Conservation (phyloP, 2,329 filamentous ascomycete genomes). For the Periconia macrospinosa region DNA sequence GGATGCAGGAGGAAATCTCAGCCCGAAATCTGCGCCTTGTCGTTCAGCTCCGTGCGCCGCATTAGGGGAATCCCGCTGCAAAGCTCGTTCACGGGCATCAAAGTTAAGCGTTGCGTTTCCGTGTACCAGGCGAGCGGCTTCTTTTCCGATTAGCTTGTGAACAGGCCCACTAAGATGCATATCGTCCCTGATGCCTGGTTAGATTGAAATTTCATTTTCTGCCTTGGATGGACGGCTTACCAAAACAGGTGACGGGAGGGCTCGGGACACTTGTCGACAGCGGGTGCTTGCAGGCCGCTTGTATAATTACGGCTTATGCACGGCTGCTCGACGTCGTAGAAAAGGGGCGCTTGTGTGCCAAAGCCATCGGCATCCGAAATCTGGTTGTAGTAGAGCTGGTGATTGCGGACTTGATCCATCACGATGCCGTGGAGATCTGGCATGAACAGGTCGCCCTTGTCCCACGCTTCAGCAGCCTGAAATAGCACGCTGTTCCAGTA, state of each 20-base stretch:
- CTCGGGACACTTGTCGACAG: conserved; percentile 31
- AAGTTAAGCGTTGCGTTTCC: conserved; percentile 34
- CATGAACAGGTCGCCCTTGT: conserved; percentile 34
- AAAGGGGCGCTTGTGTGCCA: conserved; percentile 35
- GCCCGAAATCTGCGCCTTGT: conserved; percentile 22
- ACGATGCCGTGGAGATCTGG: conserved; percentile 37
- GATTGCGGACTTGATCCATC: conserved; percentile 35
- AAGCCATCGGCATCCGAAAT: conserved; percentile 36
- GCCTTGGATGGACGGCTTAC: conserved; percentile 24
- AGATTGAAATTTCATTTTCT: conserved; percentile 34
- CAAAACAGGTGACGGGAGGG: conserved; percentile 39
- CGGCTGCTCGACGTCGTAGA: conserved; percentile 36
- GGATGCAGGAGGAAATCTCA: conserved; percentile 38
- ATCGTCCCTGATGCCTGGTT: conserved; percentile 36
- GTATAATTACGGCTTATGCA: conserved; percentile 26
- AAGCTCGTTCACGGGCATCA: conserved; percentile 20
- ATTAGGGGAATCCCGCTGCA: neutral
- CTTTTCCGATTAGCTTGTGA: conserved; percentile 39
- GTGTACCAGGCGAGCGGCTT: conserved; percentile 37
- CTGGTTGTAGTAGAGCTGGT: conserved; percentile 34
- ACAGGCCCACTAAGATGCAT: conserved; percentile 38
- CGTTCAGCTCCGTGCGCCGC: conserved; percentile 12
- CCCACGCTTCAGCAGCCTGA: conserved; percentile 32
- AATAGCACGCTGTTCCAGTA: conserved; percentile 41
- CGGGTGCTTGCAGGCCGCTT: conserved; percentile 29